These are phyloP conservation scores for Ceratobasidium sp. DNA, from an alignment of 1,284 basidiomycete genomes.

Conservation along the genomic window DNA sequence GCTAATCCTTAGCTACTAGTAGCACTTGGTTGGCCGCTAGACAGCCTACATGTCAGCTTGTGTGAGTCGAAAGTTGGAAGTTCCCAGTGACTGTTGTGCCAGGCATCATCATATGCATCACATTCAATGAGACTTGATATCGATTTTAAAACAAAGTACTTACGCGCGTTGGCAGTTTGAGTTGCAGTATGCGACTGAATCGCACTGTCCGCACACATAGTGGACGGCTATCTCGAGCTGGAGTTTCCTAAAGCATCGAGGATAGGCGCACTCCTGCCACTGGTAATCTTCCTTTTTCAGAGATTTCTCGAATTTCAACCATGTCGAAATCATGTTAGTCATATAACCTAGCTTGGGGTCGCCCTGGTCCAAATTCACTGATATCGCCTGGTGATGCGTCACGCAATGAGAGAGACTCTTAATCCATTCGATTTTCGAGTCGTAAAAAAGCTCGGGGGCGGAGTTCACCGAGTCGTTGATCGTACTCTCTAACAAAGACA, in stretches of 20 bases:
- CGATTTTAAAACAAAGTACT: not conserved
- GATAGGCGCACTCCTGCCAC: not conserved
- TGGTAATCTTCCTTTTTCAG: not conserved
- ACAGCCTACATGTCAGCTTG: not conserved
- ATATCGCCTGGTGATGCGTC: not conserved
- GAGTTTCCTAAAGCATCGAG: not conserved
- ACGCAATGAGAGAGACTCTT: not conserved
- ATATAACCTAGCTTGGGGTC: not conserved
- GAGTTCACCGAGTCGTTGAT: no score
- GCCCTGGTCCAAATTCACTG: no score
- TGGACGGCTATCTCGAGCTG: no score
- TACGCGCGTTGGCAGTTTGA: constrained; percentile 4
- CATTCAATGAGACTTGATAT: no score
- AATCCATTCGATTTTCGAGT: not conserved
- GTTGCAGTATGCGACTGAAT: not conserved
- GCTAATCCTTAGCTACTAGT: no score
- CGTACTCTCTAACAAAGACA: not conserved
- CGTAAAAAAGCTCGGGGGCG: not conserved
- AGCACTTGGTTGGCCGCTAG: no score
- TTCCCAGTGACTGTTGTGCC: not conserved
- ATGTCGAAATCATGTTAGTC: not conserved
- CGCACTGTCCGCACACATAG: not conserved
- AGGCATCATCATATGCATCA: not conserved
- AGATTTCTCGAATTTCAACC: not conserved
- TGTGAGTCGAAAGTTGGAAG: not conserved